Evolutionary conservation across 2,329 filamentous ascomycete species (phyloP).

Genomic region (Allantophomopsis lycopodina): DNA sequence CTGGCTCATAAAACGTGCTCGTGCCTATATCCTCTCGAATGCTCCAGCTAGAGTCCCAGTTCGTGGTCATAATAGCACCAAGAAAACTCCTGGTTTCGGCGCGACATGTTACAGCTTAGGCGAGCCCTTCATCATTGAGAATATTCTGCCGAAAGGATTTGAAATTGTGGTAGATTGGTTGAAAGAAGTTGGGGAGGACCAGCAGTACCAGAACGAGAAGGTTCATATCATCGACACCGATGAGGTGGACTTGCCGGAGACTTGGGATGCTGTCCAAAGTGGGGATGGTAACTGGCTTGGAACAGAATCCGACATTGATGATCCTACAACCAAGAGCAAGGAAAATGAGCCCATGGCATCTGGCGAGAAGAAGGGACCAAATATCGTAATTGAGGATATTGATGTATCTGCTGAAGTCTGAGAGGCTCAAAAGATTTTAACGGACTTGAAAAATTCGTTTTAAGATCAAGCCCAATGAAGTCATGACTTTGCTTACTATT

Average conservation of each 20-base stretch:
- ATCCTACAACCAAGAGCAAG: not conserved
- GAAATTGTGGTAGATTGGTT: constrained; percentile 45
- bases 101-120: constrained; percentile 60
- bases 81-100: constrained; percentile 28
- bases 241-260: not conserved
- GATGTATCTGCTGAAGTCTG: not conserved
- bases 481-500: no score
- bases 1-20: constrained; percentile 42
- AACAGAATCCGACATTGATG: not conserved
- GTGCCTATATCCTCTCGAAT: constrained; percentile 43
- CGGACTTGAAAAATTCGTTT: no score
- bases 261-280: not conserved
- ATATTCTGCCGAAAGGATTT: constrained; percentile 43
- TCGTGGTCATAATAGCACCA: constrained; percentile 29
- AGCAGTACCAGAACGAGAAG: constrained; percentile 23
- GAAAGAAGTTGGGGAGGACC: constrained; percentile 35
- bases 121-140: constrained; percentile 42
- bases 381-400: not conserved
- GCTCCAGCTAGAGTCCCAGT: constrained; percentile 38
- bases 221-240: constrained; percentile 3
- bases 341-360: not conserved
- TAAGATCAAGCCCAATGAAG: no score
- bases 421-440: no score
- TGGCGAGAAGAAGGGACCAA: not conserved
- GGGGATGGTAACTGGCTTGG: not conserved